These are phyloP conservation scores for Penicillium frequentans DNA, from an alignment of 2,329 filamentous ascomycete genomes.

Conservation along the genomic window DNA sequence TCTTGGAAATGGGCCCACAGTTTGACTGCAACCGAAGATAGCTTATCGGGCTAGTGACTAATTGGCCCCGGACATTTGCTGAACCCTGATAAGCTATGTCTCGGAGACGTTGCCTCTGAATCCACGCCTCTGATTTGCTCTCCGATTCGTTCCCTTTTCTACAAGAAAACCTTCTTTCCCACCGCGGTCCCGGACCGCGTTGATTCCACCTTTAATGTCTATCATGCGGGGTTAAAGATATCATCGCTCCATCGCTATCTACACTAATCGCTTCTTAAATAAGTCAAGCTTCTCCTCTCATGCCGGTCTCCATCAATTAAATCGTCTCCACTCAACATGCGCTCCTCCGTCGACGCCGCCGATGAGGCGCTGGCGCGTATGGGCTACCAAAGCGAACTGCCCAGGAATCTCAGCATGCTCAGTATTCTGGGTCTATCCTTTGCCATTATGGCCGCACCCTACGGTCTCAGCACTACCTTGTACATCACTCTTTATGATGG, in stretches of 20 bases:
- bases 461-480: slow-evolving; percentile 67
- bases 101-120: neutral
- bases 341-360: slow-evolving; percentile 39
- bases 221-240: slow-evolving; percentile 21
- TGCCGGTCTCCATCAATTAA: neutral
- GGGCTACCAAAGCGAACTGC: slow-evolving; percentile 68
- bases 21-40: neutral
- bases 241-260: neutral
- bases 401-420: slow-evolving; percentile 67
- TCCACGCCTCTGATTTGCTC: neutral
- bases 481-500: slow-evolving; percentile 69
- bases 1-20: neutral
- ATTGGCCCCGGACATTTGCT: neutral
- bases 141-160: neutral
- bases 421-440: slow-evolving; percentile 70
- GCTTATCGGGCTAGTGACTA: slow-evolving; percentile 3
- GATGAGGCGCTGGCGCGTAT: slow-evolving; percentile 64
- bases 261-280: neutral
- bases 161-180: slow-evolving; percentile 2
- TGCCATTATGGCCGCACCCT: slow-evolving; percentile 73
- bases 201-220: slow-evolving; percentile 6
- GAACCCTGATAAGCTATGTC: slow-evolving; percentile 12
- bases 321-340: slow-evolving; percentile 18
- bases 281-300: slow-evolving; percentile 1
- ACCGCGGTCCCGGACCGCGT: slow-evolving; percentile 26